Percentiles rank a stretch among this genome's conserved stretches.
Conservation (phyloP, 441 rosid species). For the Brassica balearica region DNA sequence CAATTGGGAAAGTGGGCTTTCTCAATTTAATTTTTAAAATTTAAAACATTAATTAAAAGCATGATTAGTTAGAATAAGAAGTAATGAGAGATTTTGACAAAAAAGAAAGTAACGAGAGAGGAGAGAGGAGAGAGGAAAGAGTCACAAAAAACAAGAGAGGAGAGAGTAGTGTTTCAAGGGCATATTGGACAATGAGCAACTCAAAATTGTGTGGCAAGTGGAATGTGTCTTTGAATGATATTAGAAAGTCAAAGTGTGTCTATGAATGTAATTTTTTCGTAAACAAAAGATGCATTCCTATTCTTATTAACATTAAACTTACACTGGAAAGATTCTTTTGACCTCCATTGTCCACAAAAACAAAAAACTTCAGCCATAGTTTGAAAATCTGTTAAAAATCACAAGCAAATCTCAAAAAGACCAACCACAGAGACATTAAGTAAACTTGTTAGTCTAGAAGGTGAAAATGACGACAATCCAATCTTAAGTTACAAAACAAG, state of each 20-base stretch:
- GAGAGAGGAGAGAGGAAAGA: not conserved
- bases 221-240: not conserved
- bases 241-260: not conserved
- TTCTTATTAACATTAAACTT: too few relatives aligned
- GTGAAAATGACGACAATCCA: too few relatives aligned
- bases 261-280: not conserved
- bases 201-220: not conserved
- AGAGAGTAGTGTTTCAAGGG: not conserved
- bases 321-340: too few relatives aligned
- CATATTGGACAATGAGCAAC: not conserved
- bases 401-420: too few relatives aligned
- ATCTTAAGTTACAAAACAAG: too few relatives aligned
- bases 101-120: not conserved
- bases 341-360: too few relatives aligned
- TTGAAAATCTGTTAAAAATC: too few relatives aligned
- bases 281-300: too few relatives aligned
- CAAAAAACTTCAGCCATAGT: too few relatives aligned
- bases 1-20: not conserved
- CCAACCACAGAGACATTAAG: too few relatives aligned
- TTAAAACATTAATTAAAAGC: not conserved
- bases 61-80: not conserved
- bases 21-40: not conserved
- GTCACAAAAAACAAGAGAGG: not conserved
- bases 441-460: too few relatives aligned
- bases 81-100: not conserved